Evolutionary conservation across 495 filamentous ascomycete genomes (phyloP).

Genomic region (Staphylotrichum longicolle): DNA sequence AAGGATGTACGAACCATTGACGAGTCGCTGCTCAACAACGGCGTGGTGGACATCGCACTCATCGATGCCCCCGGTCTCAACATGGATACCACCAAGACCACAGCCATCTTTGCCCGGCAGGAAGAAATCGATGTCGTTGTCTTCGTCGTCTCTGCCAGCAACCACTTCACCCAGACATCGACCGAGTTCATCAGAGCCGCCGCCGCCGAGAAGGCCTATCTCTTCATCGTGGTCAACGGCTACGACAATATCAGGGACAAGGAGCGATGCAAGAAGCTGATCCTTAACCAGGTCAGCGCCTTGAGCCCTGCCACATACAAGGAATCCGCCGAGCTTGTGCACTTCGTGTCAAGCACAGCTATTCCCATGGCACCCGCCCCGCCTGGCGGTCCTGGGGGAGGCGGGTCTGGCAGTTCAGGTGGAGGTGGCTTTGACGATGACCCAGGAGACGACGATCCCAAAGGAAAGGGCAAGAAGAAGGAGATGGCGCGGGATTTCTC

Average conservation of each 20-base stretch:
- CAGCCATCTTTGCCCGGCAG: constrained; percentile 91
- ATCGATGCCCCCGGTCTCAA: constrained; percentile 97
- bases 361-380: constrained; percentile 66
- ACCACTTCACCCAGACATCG: constrained; percentile 94
- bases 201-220: constrained; percentile 94
- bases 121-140: constrained; percentile 99
- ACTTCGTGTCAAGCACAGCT: constrained; percentile 96
- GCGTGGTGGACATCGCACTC: constrained; percentile 94
- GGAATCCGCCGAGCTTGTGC: constrained; percentile 87
- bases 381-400: constrained; percentile 55
- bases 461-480: constrained; percentile 86
- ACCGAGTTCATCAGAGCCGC: constrained; percentile 97
- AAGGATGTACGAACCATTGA: constrained; percentile 88
- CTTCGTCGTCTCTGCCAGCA: constrained; percentile 94
- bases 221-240: constrained; percentile 98
- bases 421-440: constrained; percentile 54
- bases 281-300: constrained; percentile 79
- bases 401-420: constrained; percentile 59
- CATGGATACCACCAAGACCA: constrained; percentile 92
- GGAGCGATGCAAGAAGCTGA: constrained; percentile 75
- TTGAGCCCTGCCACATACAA: constrained; percentile 90
- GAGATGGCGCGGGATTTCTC: constrained; percentile 88
- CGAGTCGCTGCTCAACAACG: constrained; percentile 93
- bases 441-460: constrained; percentile 62
- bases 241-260: constrained; percentile 94